Evolutionary conservation across 164 flowering plant genomes (phyloP), one percentile per base, ranked within the genome.

Genomic region (Houttuynia cordata): DNA sequence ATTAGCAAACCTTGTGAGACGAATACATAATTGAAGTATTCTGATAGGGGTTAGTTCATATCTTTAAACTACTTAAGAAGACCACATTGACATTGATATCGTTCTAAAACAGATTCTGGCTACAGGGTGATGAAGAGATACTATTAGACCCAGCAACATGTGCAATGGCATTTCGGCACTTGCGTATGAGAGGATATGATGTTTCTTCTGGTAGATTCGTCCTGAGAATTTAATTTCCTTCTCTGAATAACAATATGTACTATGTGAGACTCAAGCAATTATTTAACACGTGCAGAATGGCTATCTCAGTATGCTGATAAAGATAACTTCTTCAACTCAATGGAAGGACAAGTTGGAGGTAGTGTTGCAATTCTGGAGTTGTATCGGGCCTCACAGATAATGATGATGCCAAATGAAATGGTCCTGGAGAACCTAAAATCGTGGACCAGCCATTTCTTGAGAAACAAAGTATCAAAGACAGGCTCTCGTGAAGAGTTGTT

Each of bases 91-190:
- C 53, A 56, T 69, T 61, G 60, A 24, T 30, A 54, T 58, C 23
- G 53, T 52, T 59, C 15, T 52, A 18, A 25, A 72, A 69, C 83
- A 83, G 95, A 74, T 76, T 58, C 69, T 92, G 95, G 98, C 56
- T 75, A 74, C 75, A 77, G 74, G 74, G 65, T 24, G 82, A 87
- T 53, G 96, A 92, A 66, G 87, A 82, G 62, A 78, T 92, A 67
- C 83, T 80, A 56, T 60, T 61, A 34, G 85, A 85, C 55, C 45
- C 66, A 24, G 51, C 71, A 20, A 85, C 92, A 9, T 77, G 81
- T 69, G 83, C 88, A 24, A 65, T 85, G 79, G 89, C 96, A 67
- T 91, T 88, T 74, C 81, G 89, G 51, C 24, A 83, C 34, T 65
- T 91, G 64, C 83, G 95, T 23, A 53, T 59, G 42, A 71, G 83